Evolutionary conservation across 2,329 filamentous ascomycete genomes (phyloP).

Genomic region (Verticillium longisporum): DNA sequence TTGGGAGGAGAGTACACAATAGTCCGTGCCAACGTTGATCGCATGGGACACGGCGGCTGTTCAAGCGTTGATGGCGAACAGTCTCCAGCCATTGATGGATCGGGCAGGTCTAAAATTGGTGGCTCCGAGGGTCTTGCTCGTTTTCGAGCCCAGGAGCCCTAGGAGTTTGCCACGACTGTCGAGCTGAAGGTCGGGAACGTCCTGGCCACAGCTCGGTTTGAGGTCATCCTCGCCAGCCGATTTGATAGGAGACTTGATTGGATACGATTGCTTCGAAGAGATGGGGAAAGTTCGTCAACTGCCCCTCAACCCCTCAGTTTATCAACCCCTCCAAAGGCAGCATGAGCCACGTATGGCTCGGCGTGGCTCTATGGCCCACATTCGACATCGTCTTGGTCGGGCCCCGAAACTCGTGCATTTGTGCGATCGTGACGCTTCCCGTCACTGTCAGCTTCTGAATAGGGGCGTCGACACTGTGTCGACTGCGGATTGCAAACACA

Average conservation of each 20-base stretch:
- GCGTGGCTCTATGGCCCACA: no score
- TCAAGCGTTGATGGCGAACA: not conserved
- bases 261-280: not conserved
- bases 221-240: not conserved
- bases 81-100: not conserved
- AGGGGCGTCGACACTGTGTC: not conserved
- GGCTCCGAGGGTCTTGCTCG: not conserved
- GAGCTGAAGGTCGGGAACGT: not conserved
- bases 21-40: not conserved
- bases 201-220: not conserved
- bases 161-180: not conserved
- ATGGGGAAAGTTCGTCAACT: not conserved
- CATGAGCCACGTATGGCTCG: not conserved
- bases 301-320: not conserved
- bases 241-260: not conserved
- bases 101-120: not conserved
- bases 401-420: not conserved
- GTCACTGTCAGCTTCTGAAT: not conserved
- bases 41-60: not conserved
- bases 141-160: not conserved
- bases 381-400: not conserved
- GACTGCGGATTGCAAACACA: not conserved
- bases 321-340: not conserved
- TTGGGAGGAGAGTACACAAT: not conserved
- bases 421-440: not conserved